Evolutionary conservation across 2,329 filamentous ascomycete genomes (phyloP).

Genomic region (Fusarium chuoi): DNA sequence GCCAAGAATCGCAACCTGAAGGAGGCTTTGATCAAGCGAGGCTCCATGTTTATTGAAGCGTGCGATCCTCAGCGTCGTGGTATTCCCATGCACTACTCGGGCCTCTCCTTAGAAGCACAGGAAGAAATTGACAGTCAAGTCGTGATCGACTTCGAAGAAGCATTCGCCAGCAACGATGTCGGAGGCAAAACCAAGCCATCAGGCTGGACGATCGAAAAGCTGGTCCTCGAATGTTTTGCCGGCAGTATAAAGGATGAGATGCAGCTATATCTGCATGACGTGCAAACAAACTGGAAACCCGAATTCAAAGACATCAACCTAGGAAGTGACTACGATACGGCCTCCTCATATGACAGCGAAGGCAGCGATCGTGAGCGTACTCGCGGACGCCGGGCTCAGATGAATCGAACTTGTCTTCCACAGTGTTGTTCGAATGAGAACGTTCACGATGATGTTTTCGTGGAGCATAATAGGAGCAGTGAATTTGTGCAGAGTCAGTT

Average conservation of each 20-base stretch:
- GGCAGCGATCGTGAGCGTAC: no score
- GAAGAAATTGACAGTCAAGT: neutral
- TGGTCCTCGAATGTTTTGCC: neutral
- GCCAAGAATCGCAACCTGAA: neutral
- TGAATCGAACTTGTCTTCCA: neutral
- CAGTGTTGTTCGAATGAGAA: neutral
- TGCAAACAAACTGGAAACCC: neutral
- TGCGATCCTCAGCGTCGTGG: neutral
- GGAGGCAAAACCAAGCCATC: neutral
- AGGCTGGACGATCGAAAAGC: neutral
- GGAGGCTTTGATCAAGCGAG: neutral
- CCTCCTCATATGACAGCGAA: no score
- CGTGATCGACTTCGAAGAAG: neutral
- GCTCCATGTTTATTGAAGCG: neutral
- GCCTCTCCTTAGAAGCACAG: neutral
- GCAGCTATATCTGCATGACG: neutral
- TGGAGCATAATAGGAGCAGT: neutral
- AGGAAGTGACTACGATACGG: neutral
- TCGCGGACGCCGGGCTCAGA: neutral
- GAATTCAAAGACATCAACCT: neutral
- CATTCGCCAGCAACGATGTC: neutral
- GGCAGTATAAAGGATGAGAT: fast-evolving
- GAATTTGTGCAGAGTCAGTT: neutral
- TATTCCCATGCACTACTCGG: neutral
- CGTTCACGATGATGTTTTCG: neutral